Evolutionary conservation across 2,329 filamentous ascomycete species (phyloP).

Genomic region (Daldinia eschscholtzii): DNA sequence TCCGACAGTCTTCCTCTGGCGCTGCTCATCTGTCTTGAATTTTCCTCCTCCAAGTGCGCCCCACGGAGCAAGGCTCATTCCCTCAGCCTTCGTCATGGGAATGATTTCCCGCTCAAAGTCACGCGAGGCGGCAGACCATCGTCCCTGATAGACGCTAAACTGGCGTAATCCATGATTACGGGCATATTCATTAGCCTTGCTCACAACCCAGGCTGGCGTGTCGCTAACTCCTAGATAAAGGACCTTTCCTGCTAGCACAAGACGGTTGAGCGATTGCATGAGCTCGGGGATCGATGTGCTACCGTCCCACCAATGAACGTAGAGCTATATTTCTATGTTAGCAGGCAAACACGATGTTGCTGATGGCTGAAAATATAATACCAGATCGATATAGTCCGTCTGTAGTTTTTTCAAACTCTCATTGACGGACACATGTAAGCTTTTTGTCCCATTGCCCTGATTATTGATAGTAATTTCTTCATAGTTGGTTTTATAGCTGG

Average conservation of each 20-base stretch:
- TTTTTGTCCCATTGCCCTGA: slow-evolving; percentile 73
- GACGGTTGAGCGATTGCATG: slow-evolving; percentile 75
- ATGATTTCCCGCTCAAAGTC: slow-evolving; percentile 79
- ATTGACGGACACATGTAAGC: slow-evolving; percentile 66
- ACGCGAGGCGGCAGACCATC: slow-evolving; percentile 71
- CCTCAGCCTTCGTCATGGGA: slow-evolving; percentile 72
- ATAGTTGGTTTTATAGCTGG: slow-evolving; percentile 63
- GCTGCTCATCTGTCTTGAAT: slow-evolving; percentile 60
- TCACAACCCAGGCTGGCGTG: slow-evolving; percentile 77
- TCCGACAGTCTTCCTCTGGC: slow-evolving; percentile 62
- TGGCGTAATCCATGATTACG: slow-evolving; percentile 76
- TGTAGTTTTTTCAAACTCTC: slow-evolving; percentile 71
- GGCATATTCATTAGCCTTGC: slow-evolving; percentile 76
- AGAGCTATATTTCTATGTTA: slow-evolving; percentile 58
- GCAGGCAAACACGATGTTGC: slow-evolving; percentile 4
- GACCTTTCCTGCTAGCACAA: slow-evolving; percentile 72
- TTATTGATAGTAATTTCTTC: slow-evolving; percentile 64
- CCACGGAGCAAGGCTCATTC: slow-evolving; percentile 72
- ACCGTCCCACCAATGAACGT: slow-evolving; percentile 77
- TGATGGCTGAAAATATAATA: slow-evolving; percentile 48
- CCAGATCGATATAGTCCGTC: slow-evolving; percentile 77
- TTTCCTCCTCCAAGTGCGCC: slow-evolving; percentile 67
- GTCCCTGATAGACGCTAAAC: slow-evolving; percentile 77
- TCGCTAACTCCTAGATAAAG: slow-evolving; percentile 77
- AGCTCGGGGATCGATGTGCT: slow-evolving; percentile 74